Evolutionary conservation across 2,329 filamentous ascomycete species (phyloP).

Genomic region (Fusarium humuli): DNA sequence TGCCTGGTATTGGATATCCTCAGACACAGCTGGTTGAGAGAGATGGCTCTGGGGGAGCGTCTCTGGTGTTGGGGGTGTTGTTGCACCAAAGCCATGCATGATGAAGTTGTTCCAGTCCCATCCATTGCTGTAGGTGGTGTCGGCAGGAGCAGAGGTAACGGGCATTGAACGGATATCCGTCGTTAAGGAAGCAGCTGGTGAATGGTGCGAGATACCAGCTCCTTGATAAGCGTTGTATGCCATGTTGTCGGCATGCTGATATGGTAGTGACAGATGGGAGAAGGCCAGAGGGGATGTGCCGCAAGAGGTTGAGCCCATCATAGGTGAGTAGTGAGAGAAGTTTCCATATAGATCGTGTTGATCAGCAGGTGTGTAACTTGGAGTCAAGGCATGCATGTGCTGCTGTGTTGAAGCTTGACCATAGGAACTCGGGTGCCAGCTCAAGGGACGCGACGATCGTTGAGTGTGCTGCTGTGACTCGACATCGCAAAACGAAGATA

Average conservation of each 20-base stretch:
- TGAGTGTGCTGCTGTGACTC: slow-evolving; percentile 34
- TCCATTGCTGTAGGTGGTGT: slow-evolving; percentile 23
- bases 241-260: slow-evolving; percentile 53
- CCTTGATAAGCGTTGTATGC: slow-evolving; percentile 56
- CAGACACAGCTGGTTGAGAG: slow-evolving; percentile 59
- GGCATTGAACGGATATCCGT: slow-evolving; percentile 36
- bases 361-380: slow-evolving; percentile 52
- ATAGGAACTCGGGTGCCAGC: slow-evolving; percentile 79
- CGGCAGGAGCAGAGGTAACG: slow-evolving; percentile 49
- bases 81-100: slow-evolving; percentile 58
- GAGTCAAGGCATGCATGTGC: slow-evolving; percentile 55
- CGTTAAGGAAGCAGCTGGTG: slow-evolving; percentile 45
- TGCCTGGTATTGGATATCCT: slow-evolving; percentile 63
- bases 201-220: slow-evolving; percentile 52
- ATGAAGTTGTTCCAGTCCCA: slow-evolving; percentile 61
- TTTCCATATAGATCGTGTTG: slow-evolving; percentile 57
- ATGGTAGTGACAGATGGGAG: slow-evolving; percentile 65
- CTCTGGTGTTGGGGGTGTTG: slow-evolving; percentile 70
- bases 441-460: slow-evolving; percentile 69
- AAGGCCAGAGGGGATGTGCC: slow-evolving; percentile 69
- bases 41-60: slow-evolving; percentile 66
- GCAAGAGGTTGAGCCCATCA: slow-evolving; percentile 66
- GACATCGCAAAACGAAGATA: slow-evolving; percentile 46
- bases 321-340: slow-evolving; percentile 62
- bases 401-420: slow-evolving; percentile 55